Evolutionary conservation across 2,329 filamentous ascomycete species (phyloP).

Genomic region (Cercospora zeae-maydis): DNA sequence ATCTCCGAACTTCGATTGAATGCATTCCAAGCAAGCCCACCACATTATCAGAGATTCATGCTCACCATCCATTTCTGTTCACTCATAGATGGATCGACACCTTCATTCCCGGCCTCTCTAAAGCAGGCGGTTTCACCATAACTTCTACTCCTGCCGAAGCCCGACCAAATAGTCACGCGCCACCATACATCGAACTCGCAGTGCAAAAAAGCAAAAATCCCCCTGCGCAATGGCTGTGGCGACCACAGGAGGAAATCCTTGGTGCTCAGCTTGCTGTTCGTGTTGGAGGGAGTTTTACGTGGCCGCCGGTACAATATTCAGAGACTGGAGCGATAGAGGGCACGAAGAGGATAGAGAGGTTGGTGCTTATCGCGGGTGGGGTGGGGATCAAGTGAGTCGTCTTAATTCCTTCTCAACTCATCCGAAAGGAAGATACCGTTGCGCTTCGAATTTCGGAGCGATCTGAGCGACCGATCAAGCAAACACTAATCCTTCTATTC

Average conservation of each 20-base stretch:
- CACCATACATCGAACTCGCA: slow-evolving; percentile 69
- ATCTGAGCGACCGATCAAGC: too few species aligned
- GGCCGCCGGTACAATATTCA: slow-evolving; percentile 54
- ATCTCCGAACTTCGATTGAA: neutral
- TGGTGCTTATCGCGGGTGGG: slow-evolving; percentile 75
- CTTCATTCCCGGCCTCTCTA: slow-evolving; percentile 63
- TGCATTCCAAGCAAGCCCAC: neutral
- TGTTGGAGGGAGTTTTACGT: slow-evolving; percentile 77
- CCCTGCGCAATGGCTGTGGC: slow-evolving; percentile 74
- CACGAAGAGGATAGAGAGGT: slow-evolving; percentile 49
- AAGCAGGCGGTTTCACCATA: slow-evolving; percentile 83
- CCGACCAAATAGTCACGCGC: slow-evolving; percentile 21
- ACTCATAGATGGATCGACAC: slow-evolving; percentile 68
- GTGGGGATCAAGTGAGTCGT: slow-evolving; percentile 69
- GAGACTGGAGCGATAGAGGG: slow-evolving; percentile 32
- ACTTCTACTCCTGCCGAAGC: slow-evolving; percentile 64
- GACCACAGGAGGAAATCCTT: slow-evolving; percentile 53
- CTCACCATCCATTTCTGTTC: neutral
- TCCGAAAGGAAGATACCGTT: neutral
- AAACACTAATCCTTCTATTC: neutral
- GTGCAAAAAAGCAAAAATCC: slow-evolving; percentile 70
- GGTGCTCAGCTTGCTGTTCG: slow-evolving; percentile 61
- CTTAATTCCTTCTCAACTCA: neutral
- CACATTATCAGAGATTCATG: neutral
- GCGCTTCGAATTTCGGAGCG: neutral